Base-by-base conservation (phyloP, 2,329 filamentous ascomycete genomes). In the Fusarium bulbicola region DNA sequence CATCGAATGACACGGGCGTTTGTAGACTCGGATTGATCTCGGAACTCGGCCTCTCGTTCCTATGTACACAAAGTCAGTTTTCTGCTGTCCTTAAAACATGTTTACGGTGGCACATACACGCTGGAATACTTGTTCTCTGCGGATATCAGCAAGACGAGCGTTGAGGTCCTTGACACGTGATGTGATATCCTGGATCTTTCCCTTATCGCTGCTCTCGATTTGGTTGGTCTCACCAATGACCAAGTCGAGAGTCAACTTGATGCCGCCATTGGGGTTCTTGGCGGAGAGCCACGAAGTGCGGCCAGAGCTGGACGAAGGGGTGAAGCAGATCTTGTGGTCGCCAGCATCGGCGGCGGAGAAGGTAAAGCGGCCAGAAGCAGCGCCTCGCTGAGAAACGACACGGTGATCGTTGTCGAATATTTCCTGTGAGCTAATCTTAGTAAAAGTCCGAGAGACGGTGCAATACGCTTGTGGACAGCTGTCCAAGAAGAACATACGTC, bases 371-470 rank as follows among this genome's bases (percentile, higher is more conserved):
- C 96, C 95, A 47, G 89, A 86, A 68, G 90, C 84, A 46, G 88
- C 84, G 78, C 95, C 95, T 69, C 92, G 92, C 84, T 97, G 94
- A 74, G 92, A 93, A 72, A 98, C 93, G 70, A 99, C 93, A 73
- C 95, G 95, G 89, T 99, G 96, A 86, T 98, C 92, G 84, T 97
- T 95, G 88, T 98, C 95, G 84, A 99, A 99, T 79, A 92, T 89
- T 87, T 99, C 96, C 89, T 92, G 69, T 43, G 21, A 56, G n/a
- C 67, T 16, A 32, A 26, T 63, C 39, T 72, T 72, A 67, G 59
- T 40, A 13, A 45, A 56, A 14, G n/a, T 18, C 32, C 46, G 21
- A 39, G 20, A 52, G 43, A 52, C 26, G 24, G 30, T 40, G 39
- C 26, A 18, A 28, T 28, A 36, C 57, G 39, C 20, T 58, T 61